Base-by-base conservation (phyloP, 108 stramenopile genomes). In the Seminavis robusta region DNA sequence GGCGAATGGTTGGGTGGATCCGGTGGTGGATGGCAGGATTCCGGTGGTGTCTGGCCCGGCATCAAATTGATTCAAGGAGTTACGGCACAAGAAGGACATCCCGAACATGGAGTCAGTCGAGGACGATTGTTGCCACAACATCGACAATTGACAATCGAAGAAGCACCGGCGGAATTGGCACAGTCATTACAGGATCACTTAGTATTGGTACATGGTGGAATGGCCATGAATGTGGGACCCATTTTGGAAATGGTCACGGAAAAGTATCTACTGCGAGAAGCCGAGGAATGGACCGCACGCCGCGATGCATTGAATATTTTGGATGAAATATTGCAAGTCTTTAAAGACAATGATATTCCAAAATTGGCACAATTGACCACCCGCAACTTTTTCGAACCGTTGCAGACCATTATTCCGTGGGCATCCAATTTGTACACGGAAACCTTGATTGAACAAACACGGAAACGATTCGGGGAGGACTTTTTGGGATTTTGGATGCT, bases 1-100 rank as follows among this genome's bases (percentile, higher is more conserved):
- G 80, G 80, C 7, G 80, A 81, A 62, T 81, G 80, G 80, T 46
- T 81, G 39, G 80, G 80, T n/a, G 80, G 80, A 13, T 67, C 65
- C 43, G 80, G 80, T 34, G 80, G 80, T 4, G 80, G 80, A 38
- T 81, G 80, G 80, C 80, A 81, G 30, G 56, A 65, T 40, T 65
- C 63, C 16, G 79, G 79, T 23, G 79, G 74, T 15, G n/a, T 81
- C 10, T 81, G 80, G 80, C 80, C 80, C 0, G 80, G 80, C 0
- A 63, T 77, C 43, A 81, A 81, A 36, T 55, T 81, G 0, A 81
- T 81, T 28, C 45, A 63, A 42, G 80, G 80, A 10, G 80, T 81
- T 28, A 21, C 50, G 41, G 41, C 76, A 0, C 59, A 57, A 37
- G 15, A 32, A 26, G 48, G 61, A 1, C 69, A 81, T 64, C 80